Percentiles rank a stretch among this genome's conserved stretches.
These are phyloP conservation scores for Theobroma grandiflorum DNA, from an alignment of 441 rosid genomes.

Conservation along the genomic window DNA sequence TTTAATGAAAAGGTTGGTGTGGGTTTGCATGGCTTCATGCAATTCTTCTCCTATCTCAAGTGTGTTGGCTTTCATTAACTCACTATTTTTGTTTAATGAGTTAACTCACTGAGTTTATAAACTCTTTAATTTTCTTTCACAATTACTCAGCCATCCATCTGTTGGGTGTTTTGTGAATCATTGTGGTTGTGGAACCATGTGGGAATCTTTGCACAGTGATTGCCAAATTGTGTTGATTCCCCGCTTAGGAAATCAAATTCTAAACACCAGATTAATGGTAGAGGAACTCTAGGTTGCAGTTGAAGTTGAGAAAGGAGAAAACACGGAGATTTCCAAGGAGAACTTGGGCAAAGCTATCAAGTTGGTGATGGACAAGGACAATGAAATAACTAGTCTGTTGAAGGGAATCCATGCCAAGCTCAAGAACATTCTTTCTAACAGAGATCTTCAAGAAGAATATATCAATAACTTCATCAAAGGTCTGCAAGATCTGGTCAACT, in stretches of 20 bases:
- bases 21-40: too few relatives aligned
- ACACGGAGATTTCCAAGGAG: constrained; percentile 40
- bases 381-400: constrained; percentile 32
- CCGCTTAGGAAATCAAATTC: constrained; percentile 29
- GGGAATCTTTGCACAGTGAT: constrained; percentile 69
- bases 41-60: too few relatives aligned
- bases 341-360: constrained; percentile 35
- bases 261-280: constrained; percentile 37
- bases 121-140: too few relatives aligned
- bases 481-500: background rate
- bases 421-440: constrained; percentile 15
- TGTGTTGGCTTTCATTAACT: too few relatives aligned
- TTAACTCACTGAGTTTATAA: too few relatives aligned
- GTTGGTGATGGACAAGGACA: constrained; percentile 42
- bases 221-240: constrained; percentile 51
- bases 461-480: background rate
- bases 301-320: constrained; percentile 39
- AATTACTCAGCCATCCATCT: constrained; percentile 51
- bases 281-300: constrained; percentile 45
- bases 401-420: constrained; percentile 40
- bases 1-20: too few relatives aligned
- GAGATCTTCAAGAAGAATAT: background rate
- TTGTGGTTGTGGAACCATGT: constrained; percentile 77
- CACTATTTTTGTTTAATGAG: too few relatives aligned
- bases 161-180: constrained; percentile 74